A percentile compares a stretch with the other conserved stretches of the same genome.
phyloP scores from a whole-genome alignment of 306 rosid genomes.

The Parietaria judaica region DNA sequence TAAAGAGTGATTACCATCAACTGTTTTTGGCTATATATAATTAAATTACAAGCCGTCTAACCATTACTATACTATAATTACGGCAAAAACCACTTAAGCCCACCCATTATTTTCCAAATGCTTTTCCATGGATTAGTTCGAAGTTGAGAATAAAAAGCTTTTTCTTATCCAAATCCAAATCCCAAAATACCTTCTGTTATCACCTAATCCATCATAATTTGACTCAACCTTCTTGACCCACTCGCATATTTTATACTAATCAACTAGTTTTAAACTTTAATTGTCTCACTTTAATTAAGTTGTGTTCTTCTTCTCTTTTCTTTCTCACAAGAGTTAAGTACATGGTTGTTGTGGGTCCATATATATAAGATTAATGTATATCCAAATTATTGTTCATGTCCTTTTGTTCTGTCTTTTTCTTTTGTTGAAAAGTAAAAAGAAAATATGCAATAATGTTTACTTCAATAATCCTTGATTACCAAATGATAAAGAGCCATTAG shows the following conservation, averaged over 20 bases:
- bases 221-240: constrained; percentile 10
- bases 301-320: background rate
- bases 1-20: no score
- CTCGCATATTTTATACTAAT: background rate
- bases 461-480: constrained; percentile 3
- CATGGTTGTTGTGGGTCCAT: background rate
- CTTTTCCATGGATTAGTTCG: constrained; percentile 1
- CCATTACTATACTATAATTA: background rate
- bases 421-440: background rate
- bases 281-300: background rate
- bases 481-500: constrained; percentile 5
- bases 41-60: no score
- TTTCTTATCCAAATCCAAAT: constrained; percentile 8
- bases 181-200: background rate
- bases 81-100: constrained; percentile 1
- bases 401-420: background rate
- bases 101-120: background rate
- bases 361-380: no score
- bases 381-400: background rate
- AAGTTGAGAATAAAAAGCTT: background rate
- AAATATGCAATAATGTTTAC: background rate
- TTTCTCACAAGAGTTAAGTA: constrained; percentile 1
- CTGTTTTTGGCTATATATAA: no score
- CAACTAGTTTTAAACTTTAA: background rate
- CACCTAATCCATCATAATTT: constrained; percentile 4